Evolutionary conservation across 2,329 filamentous ascomycete genomes (phyloP).

Genomic region (Aspergillus melleus): DNA sequence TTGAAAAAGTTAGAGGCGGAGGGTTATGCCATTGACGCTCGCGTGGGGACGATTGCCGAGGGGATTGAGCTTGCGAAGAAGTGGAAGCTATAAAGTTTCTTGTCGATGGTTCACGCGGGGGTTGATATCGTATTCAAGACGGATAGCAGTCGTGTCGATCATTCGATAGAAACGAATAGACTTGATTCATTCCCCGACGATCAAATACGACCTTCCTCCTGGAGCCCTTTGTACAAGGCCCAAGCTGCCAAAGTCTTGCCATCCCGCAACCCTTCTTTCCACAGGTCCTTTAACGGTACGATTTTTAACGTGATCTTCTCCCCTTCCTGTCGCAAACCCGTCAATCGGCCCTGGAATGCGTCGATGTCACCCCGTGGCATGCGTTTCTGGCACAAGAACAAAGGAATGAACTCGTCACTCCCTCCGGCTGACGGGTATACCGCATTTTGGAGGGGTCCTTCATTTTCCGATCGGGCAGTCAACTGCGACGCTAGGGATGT

Average conservation of each 20-base stretch:
- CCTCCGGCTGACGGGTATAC: conserved; percentile 58
- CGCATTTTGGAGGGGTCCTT: conserved; percentile 47
- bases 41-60: conserved; percentile 75
- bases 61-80: conserved; percentile 71
- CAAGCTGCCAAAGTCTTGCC: conserved; percentile 57
- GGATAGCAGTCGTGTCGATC: not conserved
- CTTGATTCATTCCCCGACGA: not conserved
- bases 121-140: not conserved
- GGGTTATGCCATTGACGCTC: conserved; percentile 76
- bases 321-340: conserved; percentile 55
- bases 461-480: conserved; percentile 16
- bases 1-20: conserved; percentile 66
- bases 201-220: conserved; percentile 47
- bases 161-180: not conserved
- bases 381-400: conserved; percentile 57
- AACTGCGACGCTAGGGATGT: conserved; percentile 49
- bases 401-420: conserved; percentile 59
- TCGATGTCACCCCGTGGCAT: conserved; percentile 51
- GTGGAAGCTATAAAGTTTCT: conserved; percentile 22
- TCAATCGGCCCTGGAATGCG: conserved; percentile 53
- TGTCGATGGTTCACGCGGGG: not conserved
- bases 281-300: conserved; percentile 51
- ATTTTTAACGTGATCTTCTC: conserved; percentile 62
- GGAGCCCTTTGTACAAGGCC: conserved; percentile 56
- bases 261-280: conserved; percentile 57